These are phyloP conservation scores for Fusarium nurragi DNA, from an alignment of 2,329 filamentous ascomycete genomes.

Conservation along the genomic window DNA sequence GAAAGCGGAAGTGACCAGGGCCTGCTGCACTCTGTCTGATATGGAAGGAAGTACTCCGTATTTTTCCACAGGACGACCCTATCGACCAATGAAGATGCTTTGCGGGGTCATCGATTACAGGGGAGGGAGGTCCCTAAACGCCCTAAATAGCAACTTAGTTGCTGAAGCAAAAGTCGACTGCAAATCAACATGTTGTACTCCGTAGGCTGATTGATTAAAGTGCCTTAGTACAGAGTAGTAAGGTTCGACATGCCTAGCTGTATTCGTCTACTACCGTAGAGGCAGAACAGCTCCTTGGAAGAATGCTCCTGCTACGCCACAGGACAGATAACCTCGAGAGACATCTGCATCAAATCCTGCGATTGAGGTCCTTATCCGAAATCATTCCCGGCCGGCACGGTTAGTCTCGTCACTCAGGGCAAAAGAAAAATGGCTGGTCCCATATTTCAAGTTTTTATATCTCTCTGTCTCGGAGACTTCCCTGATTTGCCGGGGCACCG, in stretches of 20 bases:
- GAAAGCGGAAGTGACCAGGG: neutral
- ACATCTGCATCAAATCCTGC: slow-evolving; percentile 15
- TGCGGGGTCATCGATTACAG: neutral
- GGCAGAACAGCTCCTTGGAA: neutral
- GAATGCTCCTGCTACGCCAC: neutral
- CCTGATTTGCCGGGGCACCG: slow-evolving; percentile 15
- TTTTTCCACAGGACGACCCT: too few relatives aligned
- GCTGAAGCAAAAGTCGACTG: too few relatives aligned
- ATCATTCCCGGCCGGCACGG: neutral
- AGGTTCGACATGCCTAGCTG: too few relatives aligned
- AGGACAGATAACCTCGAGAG: slow-evolving; percentile 1
- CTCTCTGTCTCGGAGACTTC: slow-evolving; percentile 26
- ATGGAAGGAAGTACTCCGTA: too few relatives aligned
- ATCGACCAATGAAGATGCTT: neutral
- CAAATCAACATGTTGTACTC: too few relatives aligned
- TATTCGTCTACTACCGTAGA: neutral
- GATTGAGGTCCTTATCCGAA: slow-evolving; percentile 1
- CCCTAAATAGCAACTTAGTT: too few relatives aligned
- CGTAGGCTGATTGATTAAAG: too few relatives aligned
- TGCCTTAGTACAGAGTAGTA: too few relatives aligned
- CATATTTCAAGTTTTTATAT: neutral
- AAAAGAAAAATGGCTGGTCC: neutral
- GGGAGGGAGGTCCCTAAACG: too few relatives aligned
- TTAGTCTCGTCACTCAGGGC: slow-evolving; percentile 1
- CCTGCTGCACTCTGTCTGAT: too few relatives aligned